Conservation (phyloP, 257 asterid species). For the Solanum paucissectum region DNA sequence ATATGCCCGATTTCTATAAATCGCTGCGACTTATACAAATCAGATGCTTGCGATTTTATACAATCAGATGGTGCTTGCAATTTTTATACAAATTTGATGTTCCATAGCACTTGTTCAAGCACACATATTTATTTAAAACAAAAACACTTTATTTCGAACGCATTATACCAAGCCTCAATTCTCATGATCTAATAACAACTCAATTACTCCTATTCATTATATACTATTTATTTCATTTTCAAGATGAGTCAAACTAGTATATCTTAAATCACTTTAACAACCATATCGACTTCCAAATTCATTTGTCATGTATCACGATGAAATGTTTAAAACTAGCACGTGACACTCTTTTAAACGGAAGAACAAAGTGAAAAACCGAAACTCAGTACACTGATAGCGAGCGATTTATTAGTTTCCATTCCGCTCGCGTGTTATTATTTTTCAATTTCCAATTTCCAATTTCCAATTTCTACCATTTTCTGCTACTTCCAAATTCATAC, state of each 20-base stretch:
- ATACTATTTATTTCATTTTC: no score
- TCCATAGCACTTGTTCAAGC: not conserved
- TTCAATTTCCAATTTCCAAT: not conserved
- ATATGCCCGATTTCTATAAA: fast-evolving
- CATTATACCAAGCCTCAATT: not conserved
- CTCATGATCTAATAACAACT: no score
- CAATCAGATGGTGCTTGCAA: fast-evolving
- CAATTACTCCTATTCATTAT: not conserved
- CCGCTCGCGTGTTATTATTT: not conserved
- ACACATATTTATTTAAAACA: no score
- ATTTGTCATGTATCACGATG: not conserved
- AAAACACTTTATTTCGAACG: not conserved
- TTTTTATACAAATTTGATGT: no score
- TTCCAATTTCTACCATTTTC: not conserved
- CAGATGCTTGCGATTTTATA: no score
- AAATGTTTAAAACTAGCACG: not conserved
- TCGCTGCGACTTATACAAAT: no score
- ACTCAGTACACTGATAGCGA: not conserved
- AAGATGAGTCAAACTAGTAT: no score
- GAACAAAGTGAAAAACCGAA: not conserved
- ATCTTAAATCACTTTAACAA: not conserved
- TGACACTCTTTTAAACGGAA: not conserved
- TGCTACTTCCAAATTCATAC: not conserved
- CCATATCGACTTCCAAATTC: not conserved
- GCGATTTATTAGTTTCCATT: not conserved